Percentiles rank a stretch among this genome's conserved stretches.
Conservation (phyloP, 2,329 filamentous ascomycete species). For the Epichloe elymi region DNA sequence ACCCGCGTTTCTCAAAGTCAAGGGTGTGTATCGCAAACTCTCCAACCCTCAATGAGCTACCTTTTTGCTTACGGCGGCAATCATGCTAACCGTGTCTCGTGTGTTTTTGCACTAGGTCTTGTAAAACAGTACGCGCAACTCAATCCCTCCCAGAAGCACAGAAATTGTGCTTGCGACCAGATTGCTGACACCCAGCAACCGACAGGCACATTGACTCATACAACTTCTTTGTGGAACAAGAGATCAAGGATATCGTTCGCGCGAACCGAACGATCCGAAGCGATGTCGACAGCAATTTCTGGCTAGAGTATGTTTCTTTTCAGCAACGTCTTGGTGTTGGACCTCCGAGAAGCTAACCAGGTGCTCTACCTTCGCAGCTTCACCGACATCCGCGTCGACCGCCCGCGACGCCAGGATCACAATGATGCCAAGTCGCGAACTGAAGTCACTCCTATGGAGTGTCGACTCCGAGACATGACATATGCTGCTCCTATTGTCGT, state of each 20-base stretch:
- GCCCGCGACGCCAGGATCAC: constrained; percentile 66
- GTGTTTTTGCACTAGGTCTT: constrained; percentile 34
- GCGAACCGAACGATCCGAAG: constrained; percentile 81
- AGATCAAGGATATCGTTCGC: constrained; percentile 92
- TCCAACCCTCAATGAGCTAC: not conserved
- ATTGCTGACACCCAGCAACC: constrained; percentile 8
- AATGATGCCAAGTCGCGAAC: constrained; percentile 56
- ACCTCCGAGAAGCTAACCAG: not conserved
- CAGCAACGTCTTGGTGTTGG: not conserved
- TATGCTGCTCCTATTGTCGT: constrained; percentile 91
- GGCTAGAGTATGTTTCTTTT: constrained; percentile 51
- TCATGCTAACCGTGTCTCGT: not conserved
- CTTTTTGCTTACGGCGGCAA: not conserved
- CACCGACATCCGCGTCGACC: constrained; percentile 77
- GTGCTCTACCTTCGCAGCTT: constrained; percentile 33
- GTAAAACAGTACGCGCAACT: constrained; percentile 60
- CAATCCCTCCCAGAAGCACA: not conserved
- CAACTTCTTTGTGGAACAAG: constrained; percentile 94
- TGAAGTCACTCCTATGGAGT: constrained; percentile 89
- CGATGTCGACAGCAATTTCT: constrained; percentile 87
- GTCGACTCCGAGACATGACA: constrained; percentile 91
- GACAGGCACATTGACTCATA: constrained; percentile 82
- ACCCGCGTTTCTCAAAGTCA: constrained; percentile 95
- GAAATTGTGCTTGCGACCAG: not conserved
- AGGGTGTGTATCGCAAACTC: constrained; percentile 38